Evolutionary conservation across 306 rosid species (phyloP).

Genomic region (Pueraria montana): DNA sequence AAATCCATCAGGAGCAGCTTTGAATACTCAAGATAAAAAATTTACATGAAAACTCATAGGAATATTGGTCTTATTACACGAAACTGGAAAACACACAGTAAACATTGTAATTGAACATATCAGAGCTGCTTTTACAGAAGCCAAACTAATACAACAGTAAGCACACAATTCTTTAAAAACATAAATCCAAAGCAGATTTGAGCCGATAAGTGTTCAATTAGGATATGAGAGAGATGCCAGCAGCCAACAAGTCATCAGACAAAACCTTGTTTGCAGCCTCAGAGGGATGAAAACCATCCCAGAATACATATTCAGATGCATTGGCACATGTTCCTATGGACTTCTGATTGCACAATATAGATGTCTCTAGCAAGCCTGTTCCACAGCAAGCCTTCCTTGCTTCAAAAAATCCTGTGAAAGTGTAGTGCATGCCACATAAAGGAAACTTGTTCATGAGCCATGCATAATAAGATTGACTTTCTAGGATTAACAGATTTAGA

Average conservation of each 20-base stretch:
- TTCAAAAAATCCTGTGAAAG: constrained; percentile 71
- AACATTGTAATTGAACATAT: constrained; percentile 16
- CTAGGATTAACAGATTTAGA: constrained; percentile 10
- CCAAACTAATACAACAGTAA: constrained; percentile 33
- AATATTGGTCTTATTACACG: constrained; percentile 44
- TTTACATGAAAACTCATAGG: constrained; percentile 17
- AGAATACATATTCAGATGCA: constrained; percentile 84
- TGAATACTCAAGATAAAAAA: constrained; percentile 19
- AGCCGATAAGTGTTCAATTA: constrained; percentile 39
- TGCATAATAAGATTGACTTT: constrained; percentile 25
- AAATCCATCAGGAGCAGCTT: constrained; percentile 27
- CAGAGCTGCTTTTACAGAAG: constrained; percentile 27
- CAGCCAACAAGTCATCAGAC: constrained; percentile 52
- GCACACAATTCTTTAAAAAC: neutral
- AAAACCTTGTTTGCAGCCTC: constrained; percentile 78
- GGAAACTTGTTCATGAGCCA: neutral
- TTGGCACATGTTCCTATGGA: constrained; percentile 80
- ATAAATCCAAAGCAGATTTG: neutral
- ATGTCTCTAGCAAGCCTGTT: constrained; percentile 75
- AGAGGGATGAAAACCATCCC: constrained; percentile 93
- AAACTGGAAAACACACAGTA: constrained; percentile 7
- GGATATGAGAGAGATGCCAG: constrained; percentile 74
- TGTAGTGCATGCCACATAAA: constrained; percentile 23
- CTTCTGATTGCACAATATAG: constrained; percentile 72
- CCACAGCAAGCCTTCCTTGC: constrained; percentile 90